Evolutionary conservation across 2,329 filamentous ascomycete genomes (phyloP).

Genomic region (Diaporthe caulivora): DNA sequence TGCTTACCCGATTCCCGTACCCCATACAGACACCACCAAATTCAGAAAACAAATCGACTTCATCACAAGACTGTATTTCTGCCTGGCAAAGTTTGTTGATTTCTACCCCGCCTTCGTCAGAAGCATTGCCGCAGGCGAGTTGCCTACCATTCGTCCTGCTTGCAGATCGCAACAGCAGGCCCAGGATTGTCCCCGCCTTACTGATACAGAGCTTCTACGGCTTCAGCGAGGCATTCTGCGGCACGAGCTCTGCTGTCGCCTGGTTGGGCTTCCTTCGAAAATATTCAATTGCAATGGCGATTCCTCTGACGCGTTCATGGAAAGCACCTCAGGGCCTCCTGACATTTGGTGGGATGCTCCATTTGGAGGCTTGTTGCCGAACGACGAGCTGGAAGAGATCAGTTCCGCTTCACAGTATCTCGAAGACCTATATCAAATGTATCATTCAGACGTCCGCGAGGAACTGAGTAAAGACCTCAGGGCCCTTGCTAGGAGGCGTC

Average conservation of each 20-base stretch:
- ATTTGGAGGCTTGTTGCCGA: too few species aligned
- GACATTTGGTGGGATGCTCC: too few species aligned
- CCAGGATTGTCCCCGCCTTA: neutral
- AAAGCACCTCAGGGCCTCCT: too few species aligned
- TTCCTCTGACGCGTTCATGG: neutral
- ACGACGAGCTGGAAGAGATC: too few species aligned
- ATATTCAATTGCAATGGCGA: neutral
- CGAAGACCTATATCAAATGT: too few species aligned
- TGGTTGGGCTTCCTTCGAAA: neutral
- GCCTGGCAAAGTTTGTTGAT: neutral
- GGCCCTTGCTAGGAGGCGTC: too few species aligned
- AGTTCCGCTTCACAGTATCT: too few species aligned
- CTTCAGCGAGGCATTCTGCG: neutral
- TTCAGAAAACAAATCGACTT: neutral
- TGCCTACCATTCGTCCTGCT: neutral
- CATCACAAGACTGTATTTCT: neutral
- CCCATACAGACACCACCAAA: accelerated
- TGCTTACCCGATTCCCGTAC: neutral
- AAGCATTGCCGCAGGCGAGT: neutral
- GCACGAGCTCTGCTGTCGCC: neutral
- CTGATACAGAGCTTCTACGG: neutral
- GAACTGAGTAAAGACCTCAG: too few species aligned
- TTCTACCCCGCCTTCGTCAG: neutral
- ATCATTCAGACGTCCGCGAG: too few species aligned
- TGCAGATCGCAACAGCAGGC: neutral